Evolutionary conservation across 2,329 filamentous ascomycete genomes (phyloP).

Genomic region (Anisogramma anomala): DNA sequence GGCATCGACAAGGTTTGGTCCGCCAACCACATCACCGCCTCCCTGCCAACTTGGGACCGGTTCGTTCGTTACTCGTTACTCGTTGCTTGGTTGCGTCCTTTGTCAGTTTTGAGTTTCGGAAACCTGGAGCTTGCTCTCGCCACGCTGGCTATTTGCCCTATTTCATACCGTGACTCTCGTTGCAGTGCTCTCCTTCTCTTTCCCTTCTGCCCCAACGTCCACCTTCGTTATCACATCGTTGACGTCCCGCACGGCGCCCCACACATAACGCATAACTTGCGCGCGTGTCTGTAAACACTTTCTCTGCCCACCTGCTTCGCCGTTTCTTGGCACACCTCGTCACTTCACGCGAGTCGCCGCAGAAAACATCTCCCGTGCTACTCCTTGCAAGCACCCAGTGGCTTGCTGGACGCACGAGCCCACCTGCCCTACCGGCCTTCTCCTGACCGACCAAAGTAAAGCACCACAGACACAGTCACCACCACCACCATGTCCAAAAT

Average conservation of each 20-base stretch:
- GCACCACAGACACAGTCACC: not conserved
- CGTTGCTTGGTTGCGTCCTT: not conserved
- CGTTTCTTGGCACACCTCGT: not conserved
- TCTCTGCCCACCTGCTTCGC: not conserved
- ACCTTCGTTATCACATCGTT: not conserved
- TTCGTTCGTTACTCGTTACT: not conserved
- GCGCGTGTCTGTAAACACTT: not conserved
- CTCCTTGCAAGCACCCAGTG: not conserved
- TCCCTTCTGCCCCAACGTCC: not conserved
- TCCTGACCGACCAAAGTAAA: not conserved
- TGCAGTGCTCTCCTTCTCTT: not conserved
- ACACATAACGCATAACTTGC: not conserved
- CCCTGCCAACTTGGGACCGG: not conserved
- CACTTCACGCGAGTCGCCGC: too few species aligned
- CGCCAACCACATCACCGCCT: not conserved
- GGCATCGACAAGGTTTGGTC: conserved; percentile 2
- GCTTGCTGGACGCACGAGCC: conserved; percentile 2
- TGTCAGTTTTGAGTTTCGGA: not conserved
- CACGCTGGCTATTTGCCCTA: not conserved
- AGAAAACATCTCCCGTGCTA: not conserved
- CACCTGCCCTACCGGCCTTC: not conserved
- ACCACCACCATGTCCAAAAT: conserved; percentile 35
- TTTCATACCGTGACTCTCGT: not conserved
- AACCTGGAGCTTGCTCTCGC: not conserved
- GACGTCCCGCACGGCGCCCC: not conserved